phyloP scores from a whole-genome alignment of 371 early-diverging fungal species.

The Homolaphlyctis polyrhiza region DNA sequence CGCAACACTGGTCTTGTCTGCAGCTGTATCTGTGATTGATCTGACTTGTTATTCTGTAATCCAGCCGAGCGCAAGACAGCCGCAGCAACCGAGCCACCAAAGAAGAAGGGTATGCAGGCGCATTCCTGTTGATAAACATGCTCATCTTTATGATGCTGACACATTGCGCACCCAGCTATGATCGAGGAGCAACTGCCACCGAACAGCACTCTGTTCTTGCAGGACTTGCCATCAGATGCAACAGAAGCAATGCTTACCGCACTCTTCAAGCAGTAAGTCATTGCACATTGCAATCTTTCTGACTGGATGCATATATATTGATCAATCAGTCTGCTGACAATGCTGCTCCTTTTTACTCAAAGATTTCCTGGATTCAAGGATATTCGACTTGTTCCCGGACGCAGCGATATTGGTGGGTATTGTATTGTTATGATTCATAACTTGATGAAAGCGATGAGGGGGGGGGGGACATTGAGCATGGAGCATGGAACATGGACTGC shows the following conservation, averaged over 20 bases:
- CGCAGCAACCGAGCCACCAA: conserved; percentile 10
- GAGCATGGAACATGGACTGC: no score
- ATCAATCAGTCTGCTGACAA: background rate
- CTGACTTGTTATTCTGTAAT: background rate
- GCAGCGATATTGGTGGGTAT: conserved; percentile 66
- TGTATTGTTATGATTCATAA: background rate
- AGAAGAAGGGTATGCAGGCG: conserved; percentile 17
- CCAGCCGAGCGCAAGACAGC: background rate
- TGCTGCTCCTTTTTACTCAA: background rate
- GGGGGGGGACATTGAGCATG: no score
- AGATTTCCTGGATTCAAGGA: conserved; percentile 82
- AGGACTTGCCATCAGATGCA: conserved; percentile 74
- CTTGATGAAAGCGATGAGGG: no score
- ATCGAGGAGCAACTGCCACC: conserved; percentile 68
- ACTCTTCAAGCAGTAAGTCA: conserved; percentile 38
- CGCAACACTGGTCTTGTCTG: no score
- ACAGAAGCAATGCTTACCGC: conserved; percentile 27
- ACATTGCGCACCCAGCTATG: conserved; percentile 3
- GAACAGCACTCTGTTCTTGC: conserved; percentile 85
- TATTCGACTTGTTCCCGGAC: conserved; percentile 86
- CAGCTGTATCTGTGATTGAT: background rate
- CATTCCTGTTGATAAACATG: conserved; percentile 19
- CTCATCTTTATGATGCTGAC: no score
- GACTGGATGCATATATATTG: background rate
- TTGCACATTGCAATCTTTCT: background rate